Base-by-base conservation (phyloP, 139 green algal genomes). In the Haematococcus lacustris region DNA sequence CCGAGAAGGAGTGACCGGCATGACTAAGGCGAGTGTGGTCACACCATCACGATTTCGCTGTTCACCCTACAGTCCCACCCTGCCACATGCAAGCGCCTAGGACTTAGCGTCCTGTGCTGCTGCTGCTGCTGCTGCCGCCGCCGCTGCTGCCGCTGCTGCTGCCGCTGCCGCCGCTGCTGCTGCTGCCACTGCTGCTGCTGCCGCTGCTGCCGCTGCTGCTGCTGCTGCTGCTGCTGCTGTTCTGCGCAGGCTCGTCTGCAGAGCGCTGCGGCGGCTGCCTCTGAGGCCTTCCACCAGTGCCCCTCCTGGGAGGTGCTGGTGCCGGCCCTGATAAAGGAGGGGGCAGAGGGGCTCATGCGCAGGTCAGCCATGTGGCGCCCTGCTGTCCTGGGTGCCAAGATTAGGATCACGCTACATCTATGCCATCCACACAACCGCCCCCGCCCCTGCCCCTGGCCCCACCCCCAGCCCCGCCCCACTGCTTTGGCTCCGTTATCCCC, bases 211-310 rank as follows among this genome's bases (percentile, higher is more conserved):
- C 39, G 51, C 69, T 38, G n/a, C n/a, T n/a, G n/a, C n/a, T n/a
- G n/a, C n/a, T n/a, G n/a, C n/a, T n/a, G n/a, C n/a, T 21, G 3
- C 60, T 23, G 28, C 9, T 39, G 60, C 6, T 4, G 4, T 30
- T 30, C 3, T 66, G 50, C 51, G 38, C 39, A 95, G 79, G 66
- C 76, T 1, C 66, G 75, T 37, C 75, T 94, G 62, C 84, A 91
- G 5, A 78, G 60, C 0, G 88, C 85, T 13, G 89, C 81, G 0
- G 72, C 72, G 3, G 86, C 87, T 2, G 86, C 87, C 9, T 71
- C 74, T 3, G 78, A 81, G 2, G 90, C 91, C 6, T 97, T 89
- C 73, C 88, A 97, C 75, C 53, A 91, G 64, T 93, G 89, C 73
- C 92, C 92, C 47, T 88, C 81, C 71, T 81, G 94, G 57, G 78